Evolutionary conservation across 2,329 filamentous ascomycete genomes (phyloP).

Genomic region (Sphaerulina vaccinii): DNA sequence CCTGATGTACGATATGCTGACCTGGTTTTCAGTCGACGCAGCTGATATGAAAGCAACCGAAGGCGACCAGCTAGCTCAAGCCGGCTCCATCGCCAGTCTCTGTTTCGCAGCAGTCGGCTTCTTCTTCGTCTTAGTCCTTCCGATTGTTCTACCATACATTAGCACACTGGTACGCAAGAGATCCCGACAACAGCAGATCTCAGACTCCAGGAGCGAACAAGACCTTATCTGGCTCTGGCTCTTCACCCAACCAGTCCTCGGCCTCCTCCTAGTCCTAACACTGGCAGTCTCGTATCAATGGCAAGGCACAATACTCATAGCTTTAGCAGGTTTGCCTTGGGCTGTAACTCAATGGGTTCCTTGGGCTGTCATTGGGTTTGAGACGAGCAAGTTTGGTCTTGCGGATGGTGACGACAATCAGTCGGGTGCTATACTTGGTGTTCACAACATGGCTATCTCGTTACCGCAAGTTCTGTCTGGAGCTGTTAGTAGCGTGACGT

Average conservation of each 20-base stretch:
- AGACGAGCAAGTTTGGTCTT: constrained; percentile 19
- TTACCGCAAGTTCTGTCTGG: constrained; percentile 24
- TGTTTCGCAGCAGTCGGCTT: constrained; percentile 26
- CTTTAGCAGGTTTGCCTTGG: constrained; percentile 21
- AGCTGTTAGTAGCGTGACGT: constrained; percentile 17
- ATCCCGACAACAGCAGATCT: neutral
- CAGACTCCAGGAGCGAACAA: neutral
- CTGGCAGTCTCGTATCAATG: constrained; percentile 22
- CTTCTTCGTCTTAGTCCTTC: constrained; percentile 20
- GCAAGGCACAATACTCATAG: constrained; percentile 26
- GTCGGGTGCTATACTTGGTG: constrained; percentile 23
- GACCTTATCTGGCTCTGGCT: constrained; percentile 23
- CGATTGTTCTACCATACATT: constrained; percentile 11
- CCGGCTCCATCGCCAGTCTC: constrained; percentile 21
- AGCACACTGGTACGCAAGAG: neutral
- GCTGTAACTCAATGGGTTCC: constrained; percentile 27
- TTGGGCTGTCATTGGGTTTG: constrained; percentile 22
- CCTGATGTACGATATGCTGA: neutral
- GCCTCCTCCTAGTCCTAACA: constrained; percentile 20
- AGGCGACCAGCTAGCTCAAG: constrained; percentile 23
- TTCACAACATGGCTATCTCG: constrained; percentile 27
- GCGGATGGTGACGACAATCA: constrained; percentile 12
- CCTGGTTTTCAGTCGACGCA: constrained; percentile 1
- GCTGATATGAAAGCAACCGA: neutral
- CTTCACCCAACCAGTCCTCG: constrained; percentile 22